A percentile compares a stretch with the other conserved stretches of the same genome.
These are phyloP conservation scores for Venturia asperata DNA, from an alignment of 2,329 filamentous ascomycete genomes.

Conservation along the genomic window DNA sequence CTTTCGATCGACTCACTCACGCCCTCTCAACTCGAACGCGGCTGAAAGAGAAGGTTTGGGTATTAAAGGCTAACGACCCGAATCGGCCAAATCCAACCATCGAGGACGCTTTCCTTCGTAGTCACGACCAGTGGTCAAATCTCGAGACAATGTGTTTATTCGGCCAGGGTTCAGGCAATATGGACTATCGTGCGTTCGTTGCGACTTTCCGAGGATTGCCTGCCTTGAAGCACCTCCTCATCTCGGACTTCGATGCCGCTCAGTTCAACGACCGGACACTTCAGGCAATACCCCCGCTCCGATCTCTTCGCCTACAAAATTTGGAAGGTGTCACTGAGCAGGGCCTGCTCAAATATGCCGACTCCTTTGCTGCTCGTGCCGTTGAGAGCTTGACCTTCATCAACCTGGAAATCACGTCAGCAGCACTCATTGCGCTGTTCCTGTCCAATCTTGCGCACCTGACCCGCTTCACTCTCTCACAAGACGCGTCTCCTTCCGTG, in stretches of 20 bases:
- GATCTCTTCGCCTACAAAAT: conserved; percentile 49
- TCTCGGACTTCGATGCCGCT: conserved; percentile 47
- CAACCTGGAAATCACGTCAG: conserved; percentile 46
- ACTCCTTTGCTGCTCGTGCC: conserved; percentile 38
- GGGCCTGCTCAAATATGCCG: conserved; percentile 47
- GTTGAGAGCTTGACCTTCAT: conserved; percentile 46
- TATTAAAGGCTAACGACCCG: conserved; percentile 33
- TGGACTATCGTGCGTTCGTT: conserved; percentile 50
- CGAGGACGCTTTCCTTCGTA: conserved; percentile 43
- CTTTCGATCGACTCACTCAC: conserved; percentile 49
- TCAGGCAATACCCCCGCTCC: conserved; percentile 45
- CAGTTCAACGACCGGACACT: conserved; percentile 51
- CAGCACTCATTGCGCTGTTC: conserved; percentile 47
- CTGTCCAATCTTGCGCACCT: conserved; percentile 42
- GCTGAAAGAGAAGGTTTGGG: conserved; percentile 50
- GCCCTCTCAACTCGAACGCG: conserved; percentile 48
- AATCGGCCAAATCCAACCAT: conserved; percentile 20
- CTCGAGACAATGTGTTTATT: conserved; percentile 48
- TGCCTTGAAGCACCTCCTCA: conserved; percentile 45
- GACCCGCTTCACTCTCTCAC: conserved; percentile 45
- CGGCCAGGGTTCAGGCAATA: conserved; percentile 34
- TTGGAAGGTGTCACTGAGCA: conserved; percentile 50
- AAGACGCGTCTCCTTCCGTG: conserved; percentile 43
- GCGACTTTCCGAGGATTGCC: conserved; percentile 48
- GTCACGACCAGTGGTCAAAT: conserved; percentile 45